Evolutionary conservation across 148 eudicot genomes (phyloP), one percentile per base, ranked within the genome.

Genomic region (Vaccinium myrtillus): DNA sequence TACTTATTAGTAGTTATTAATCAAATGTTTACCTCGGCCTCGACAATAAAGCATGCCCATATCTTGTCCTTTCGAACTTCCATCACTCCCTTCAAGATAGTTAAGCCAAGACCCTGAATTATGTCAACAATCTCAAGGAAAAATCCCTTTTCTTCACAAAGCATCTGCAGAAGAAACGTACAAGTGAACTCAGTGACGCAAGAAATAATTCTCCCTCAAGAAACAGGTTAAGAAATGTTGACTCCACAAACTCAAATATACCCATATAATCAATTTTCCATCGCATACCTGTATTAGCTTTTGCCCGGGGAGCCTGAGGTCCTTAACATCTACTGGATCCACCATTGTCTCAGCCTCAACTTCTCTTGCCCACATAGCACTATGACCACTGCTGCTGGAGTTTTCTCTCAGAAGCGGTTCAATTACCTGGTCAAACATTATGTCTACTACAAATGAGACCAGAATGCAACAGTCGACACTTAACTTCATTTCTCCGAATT

Each of bases 111-210:
- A 61, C 92, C 85, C 67, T 91, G 92, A 82, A 97, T 89, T 56
- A 88, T 77, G 25, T 95, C 98, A 15, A 93, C 93, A 83, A 97
- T 93, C 91, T 97, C 98, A 21, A 95, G 89, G 82, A 95, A 97
- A 87, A 90, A 91, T 74, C 96, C 98, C 11, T 87, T 89, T 83
- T 94, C 94, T 87, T 95, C 95, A 59, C 94, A 93, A 19, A 93
- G 87, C 87, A 95, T 94, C 98, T 97, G 90, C 85, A 90, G 5
- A n/a, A 67, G 69, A 83, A 58, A 70, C 59, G 58, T 80, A 43
- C n/a, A 49, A n/a, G 15, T 39, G 39, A 21, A 51, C 79, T 69
- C 32, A 69, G 55, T 10, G n/a, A 70, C 70, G 7, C 5, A 36
- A 46, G 25, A 36, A 30, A 39, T 36, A 59, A 74, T 18, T 78